These are phyloP conservation scores for Fusarium bulbicola DNA, from an alignment of 2,329 filamentous ascomycete species.

Conservation along the genomic window DNA sequence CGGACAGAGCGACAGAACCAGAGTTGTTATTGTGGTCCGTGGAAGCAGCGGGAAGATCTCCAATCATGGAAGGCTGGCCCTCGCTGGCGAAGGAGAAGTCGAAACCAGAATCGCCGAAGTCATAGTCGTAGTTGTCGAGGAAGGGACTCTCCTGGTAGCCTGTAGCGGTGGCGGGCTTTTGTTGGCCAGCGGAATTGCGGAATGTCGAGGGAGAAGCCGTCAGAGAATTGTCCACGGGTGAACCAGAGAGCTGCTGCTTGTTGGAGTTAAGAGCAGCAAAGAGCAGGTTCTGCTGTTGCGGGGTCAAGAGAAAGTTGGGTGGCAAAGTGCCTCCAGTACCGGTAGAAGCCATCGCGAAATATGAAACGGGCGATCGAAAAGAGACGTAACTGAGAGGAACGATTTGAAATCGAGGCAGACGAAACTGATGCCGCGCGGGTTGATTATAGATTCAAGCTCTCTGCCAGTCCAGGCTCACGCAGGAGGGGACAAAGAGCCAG, in stretches of 20 bases:
- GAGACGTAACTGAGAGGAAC: slow-evolving; percentile 2
- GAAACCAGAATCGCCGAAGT: slow-evolving; percentile 80
- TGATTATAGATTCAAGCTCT: slow-evolving; percentile 41
- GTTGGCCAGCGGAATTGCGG: slow-evolving; percentile 58
- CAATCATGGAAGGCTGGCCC: slow-evolving; percentile 75
- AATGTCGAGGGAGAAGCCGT: slow-evolving; percentile 60
- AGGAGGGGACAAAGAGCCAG: slow-evolving; percentile 41
- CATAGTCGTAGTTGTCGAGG: slow-evolving; percentile 79
- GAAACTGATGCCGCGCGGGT: background rate
- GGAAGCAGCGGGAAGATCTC: slow-evolving; percentile 66
- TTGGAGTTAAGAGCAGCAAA: slow-evolving; percentile 82
- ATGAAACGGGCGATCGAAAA: background rate
- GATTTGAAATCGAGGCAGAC: slow-evolving; percentile 15
- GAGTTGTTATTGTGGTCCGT: slow-evolving; percentile 14
- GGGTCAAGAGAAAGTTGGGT: slow-evolving; percentile 73
- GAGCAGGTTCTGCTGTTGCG: slow-evolving; percentile 79
- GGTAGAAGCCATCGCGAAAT: slow-evolving; percentile 60
- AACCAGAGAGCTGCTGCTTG: slow-evolving; percentile 50
- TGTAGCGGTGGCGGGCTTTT: slow-evolving; percentile 49
- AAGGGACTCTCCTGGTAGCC: slow-evolving; percentile 80
- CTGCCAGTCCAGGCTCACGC: slow-evolving; percentile 38
- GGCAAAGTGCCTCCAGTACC: slow-evolving; percentile 54
- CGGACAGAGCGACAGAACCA: slow-evolving; percentile 60
- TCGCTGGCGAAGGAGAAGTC: slow-evolving; percentile 67
- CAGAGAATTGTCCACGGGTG: slow-evolving; percentile 49